phyloP scores from a whole-genome alignment of 2,329 filamentous ascomycete species.

The Alternaria arbusti region DNA sequence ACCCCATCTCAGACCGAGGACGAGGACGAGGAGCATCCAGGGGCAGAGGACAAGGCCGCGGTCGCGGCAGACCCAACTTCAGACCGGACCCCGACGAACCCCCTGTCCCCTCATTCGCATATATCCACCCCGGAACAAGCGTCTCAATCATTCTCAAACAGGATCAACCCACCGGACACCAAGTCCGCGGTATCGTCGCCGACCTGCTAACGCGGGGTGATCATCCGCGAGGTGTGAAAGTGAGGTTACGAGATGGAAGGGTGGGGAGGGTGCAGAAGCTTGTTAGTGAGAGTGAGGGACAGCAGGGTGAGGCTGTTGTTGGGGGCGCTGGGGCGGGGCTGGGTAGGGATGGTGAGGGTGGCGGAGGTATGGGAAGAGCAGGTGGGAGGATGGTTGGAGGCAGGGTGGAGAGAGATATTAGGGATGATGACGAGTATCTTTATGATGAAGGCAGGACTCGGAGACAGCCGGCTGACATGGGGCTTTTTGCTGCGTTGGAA shows the following conservation, averaged over 20 bases:
- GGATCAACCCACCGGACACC: constrained; percentile 75
- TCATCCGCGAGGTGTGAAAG: constrained; percentile 80
- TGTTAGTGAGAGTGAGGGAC: constrained; percentile 36
- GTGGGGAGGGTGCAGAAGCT: constrained; percentile 76
- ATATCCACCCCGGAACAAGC: constrained; percentile 63
- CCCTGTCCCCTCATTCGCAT: constrained; percentile 29
- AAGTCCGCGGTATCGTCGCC: constrained; percentile 70
- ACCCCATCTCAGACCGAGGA: constrained; percentile 3
- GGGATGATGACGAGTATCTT: constrained; percentile 39
- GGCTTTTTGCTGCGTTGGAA: constrained; percentile 34
- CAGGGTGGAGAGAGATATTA: constrained; percentile 34
- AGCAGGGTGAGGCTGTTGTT: constrained; percentile 33
- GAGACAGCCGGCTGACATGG: constrained; percentile 10
- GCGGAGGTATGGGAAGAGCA: constrained; percentile 3
- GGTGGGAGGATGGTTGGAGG: constrained; percentile 17
- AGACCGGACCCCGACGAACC: constrained; percentile 13
- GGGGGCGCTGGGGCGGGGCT: constrained; percentile 30
- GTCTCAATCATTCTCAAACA: constrained; percentile 79
- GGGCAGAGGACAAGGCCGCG: constrained; percentile 12
- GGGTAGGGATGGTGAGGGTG: constrained; percentile 35
- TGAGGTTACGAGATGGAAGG: constrained; percentile 72
- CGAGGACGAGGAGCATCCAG: constrained; percentile 4
- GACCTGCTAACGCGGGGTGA: constrained; percentile 75
- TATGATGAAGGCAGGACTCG: constrained; percentile 30
- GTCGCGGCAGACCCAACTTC: constrained; percentile 3